Evolutionary conservation across 2,329 filamentous ascomycete genomes (phyloP).

Genomic region (Coniochaeta hoffmannii): DNA sequence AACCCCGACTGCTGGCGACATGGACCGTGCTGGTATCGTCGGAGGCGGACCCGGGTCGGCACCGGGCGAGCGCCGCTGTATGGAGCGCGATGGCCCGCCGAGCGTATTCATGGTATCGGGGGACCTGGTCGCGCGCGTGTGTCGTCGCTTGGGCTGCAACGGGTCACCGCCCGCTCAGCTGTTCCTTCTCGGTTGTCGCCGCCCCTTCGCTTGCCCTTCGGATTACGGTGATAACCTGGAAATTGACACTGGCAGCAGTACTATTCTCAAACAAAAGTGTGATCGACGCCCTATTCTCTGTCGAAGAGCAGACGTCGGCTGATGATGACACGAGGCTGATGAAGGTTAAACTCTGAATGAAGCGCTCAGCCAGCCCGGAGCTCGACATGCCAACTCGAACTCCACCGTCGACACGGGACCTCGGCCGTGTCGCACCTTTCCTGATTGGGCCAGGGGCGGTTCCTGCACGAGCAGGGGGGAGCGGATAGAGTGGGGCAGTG

Average conservation of each 20-base stretch:
- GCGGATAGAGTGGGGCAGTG: neutral
- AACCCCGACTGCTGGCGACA: conserved; percentile 45
- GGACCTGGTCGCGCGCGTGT: neutral
- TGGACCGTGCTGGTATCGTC: conserved; percentile 47
- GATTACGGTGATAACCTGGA: neutral
- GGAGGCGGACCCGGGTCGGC: conserved; percentile 52
- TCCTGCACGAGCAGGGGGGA: conserved; percentile 1
- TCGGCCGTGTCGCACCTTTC: neutral
- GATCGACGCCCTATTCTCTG: neutral
- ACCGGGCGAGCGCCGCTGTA: conserved; percentile 57
- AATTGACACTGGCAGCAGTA: neutral
- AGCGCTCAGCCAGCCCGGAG: neutral
- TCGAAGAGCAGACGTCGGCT: neutral
- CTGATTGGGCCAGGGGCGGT: conserved; percentile 1
- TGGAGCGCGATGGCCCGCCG: conserved; percentile 17
- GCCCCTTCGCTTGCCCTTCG: neutral
- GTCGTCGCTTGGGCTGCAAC: neutral
- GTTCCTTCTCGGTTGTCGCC: neutral
- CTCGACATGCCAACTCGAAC: neutral
- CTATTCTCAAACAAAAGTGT: neutral
- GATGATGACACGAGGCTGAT: neutral
- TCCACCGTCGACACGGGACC: neutral
- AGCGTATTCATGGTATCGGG: neutral
- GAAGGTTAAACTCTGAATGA: neutral
- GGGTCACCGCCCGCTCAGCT: neutral